A percentile compares a stretch with the other conserved stretches of the same genome.
phyloP scores from a whole-genome alignment of 345 rosid genomes.

The Hibiscus tridactylites region DNA sequence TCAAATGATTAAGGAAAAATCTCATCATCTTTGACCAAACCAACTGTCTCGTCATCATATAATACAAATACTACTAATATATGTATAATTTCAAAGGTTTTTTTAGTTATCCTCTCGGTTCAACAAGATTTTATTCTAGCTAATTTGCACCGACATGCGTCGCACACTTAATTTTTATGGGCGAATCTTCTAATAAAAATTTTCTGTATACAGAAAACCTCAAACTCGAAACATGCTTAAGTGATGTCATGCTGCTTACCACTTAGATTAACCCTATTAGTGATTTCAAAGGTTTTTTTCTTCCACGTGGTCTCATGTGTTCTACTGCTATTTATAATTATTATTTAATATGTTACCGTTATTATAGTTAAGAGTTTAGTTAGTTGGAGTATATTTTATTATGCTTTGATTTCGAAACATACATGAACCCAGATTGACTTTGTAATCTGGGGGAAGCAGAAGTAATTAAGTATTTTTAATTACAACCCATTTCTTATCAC shows the following conservation, averaged over 20 bases:
- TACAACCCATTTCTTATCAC: background rate
- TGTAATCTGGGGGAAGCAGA: no score
- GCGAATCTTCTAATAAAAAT: no score
- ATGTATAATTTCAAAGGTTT: background rate
- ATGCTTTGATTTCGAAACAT: background rate
- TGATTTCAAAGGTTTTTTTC: background rate
- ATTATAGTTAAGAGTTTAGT: constrained; percentile 21
- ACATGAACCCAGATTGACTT: background rate
- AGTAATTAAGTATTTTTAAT: background rate
- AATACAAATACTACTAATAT: background rate
- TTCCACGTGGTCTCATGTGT: constrained; percentile 41
- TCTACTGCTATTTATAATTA: background rate
- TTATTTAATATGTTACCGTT: constrained; percentile 10
- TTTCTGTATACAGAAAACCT: no score
- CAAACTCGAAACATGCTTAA: no score
- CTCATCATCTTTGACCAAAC: constrained; percentile 5
- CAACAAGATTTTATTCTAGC: no score
- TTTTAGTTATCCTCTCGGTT: no score
- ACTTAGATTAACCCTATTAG: no score
- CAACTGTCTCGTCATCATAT: background rate
- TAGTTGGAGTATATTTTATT: background rate
- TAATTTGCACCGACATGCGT: no score
- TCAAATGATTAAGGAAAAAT: background rate
- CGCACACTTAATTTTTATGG: no score
- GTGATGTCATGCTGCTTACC: no score